These are phyloP conservation scores for Thermothielavioides terrestris DNA, from an alignment of 495 filamentous ascomycete species.

Conservation along the genomic window DNA sequence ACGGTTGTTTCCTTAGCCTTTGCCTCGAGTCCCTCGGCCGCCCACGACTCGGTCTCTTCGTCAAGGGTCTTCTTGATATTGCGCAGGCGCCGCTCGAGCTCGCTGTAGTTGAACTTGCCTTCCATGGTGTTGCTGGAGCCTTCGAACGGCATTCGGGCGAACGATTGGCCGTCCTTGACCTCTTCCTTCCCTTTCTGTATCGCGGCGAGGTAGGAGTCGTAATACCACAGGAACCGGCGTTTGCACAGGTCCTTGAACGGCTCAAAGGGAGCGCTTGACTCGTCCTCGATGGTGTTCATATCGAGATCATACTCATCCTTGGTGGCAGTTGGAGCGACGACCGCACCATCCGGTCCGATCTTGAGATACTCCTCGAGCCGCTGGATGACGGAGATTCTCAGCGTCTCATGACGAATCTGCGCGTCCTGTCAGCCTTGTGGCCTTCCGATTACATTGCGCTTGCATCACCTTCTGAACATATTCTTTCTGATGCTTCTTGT, in stretches of 20 bases:
- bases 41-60: slow-evolving; percentile 65
- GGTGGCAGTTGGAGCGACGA: slow-evolving; percentile 26
- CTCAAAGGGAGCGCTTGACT: slow-evolving; percentile 49
- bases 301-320: slow-evolving; percentile 47
- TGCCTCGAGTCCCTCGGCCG: slow-evolving; percentile 52
- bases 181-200: slow-evolving; percentile 55
- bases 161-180: slow-evolving; percentile 51
- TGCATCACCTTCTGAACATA: slow-evolving; percentile 76
- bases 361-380: slow-evolving; percentile 72
- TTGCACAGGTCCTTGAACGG: slow-evolving; percentile 89
- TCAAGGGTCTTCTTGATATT: slow-evolving; percentile 59
- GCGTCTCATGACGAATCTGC: slow-evolving; percentile 84
- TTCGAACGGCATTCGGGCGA: slow-evolving; percentile 82
- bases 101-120: slow-evolving; percentile 75
- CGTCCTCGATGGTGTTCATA: slow-evolving; percentile 45
- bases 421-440: slow-evolving; percentile 6
- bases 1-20: slow-evolving; percentile 62
- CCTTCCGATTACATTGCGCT: background rate
- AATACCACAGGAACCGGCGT: slow-evolving; percentile 92
- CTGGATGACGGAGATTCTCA: slow-evolving; percentile 78
- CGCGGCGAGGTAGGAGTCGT: slow-evolving; percentile 68
- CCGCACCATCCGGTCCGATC: slow-evolving; percentile 46
- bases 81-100: slow-evolving; percentile 59
- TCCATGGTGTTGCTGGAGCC: slow-evolving; percentile 70
- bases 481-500: slow-evolving; percentile 66